Evolutionary conservation across 441 rosid species (phyloP), one percentile per base, ranked within the genome.

Genomic region (Omphalea diandra): DNA sequence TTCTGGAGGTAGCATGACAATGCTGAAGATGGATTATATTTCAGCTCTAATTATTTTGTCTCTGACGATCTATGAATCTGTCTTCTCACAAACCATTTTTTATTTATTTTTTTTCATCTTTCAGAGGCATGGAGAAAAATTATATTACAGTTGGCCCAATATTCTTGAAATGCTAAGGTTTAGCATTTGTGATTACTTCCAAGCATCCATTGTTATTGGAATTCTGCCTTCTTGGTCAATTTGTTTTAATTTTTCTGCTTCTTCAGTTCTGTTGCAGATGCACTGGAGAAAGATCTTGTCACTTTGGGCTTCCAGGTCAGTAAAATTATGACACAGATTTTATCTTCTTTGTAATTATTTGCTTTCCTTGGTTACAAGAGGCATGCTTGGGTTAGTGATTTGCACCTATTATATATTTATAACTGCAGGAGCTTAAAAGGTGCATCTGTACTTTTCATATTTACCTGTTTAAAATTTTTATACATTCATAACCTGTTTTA

Each of bases 91-190:
- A 31, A 44, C 40, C n/a, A 61, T 22, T 59, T 36, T 41, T 61
- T 32, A 8, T 50, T 27, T 3, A 26, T 22, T 46, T 2, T 5
- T 15, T 43, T 52, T 1, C 75, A 46, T 61, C 75, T 72, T 77
- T 54, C 91, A 95, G 99, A 85, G 98, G 77, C 88, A 97, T 77
- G 99, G 97, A 57, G 99, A 96, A 83, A 91, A 82, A 77, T 72
- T 96, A 82, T 83, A 54, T 75, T 87, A 82, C 86, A 91, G 97
- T 79, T 93, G 98, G 99, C 85, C 91, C 67, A 77, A 83, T 77
- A 91, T 96, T 81, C 98, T 96, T 79, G 98, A 91, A 75, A 82
- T 88, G 85, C 81, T 96, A 83, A 89, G 99, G 99, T 95, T 77
- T 78, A 76, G 66, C 67, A 41, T 81, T 49, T 52, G 49, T 54